Percentiles rank a stretch among this genome's conserved stretches.
Conservation (phyloP, 768 basidiomycete species). For the Psilocybe sp. region DNA sequence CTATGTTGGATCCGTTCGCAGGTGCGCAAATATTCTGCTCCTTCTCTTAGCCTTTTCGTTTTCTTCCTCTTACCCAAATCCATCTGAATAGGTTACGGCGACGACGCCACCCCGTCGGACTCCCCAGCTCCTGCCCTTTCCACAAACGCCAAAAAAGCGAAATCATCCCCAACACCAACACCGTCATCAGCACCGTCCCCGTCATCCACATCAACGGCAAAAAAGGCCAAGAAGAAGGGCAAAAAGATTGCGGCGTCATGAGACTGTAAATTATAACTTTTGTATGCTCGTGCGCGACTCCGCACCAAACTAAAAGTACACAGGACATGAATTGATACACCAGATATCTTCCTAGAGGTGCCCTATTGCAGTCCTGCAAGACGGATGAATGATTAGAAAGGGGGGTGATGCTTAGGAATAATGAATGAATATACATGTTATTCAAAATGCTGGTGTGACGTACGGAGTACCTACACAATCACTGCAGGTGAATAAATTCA, state of each 20-base stretch:
- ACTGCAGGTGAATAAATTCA: too few relatives aligned
- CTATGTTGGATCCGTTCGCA: constrained; percentile 62
- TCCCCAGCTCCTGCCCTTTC: background rate
- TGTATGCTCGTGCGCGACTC: background rate
- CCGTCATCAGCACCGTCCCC: constrained; percentile 2
- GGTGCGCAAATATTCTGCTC: constrained; percentile 41
- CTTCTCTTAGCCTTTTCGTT: background rate
- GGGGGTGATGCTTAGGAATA: too few relatives aligned
- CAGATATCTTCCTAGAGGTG: too few relatives aligned
- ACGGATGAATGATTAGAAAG: too few relatives aligned
- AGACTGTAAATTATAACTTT: background rate
- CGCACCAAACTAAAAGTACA: too few relatives aligned
- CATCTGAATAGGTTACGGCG: constrained; percentile 31
- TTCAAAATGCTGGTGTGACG: too few relatives aligned
- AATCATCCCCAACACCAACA: constrained; percentile 6
- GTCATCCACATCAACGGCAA: constrained; percentile 11
- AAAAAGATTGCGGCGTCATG: constrained; percentile 16
- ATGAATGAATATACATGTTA: too few relatives aligned
- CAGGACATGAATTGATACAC: too few relatives aligned
- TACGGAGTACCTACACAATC: too few relatives aligned
- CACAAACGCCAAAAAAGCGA: constrained; percentile 9
- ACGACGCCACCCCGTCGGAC: constrained; percentile 16
- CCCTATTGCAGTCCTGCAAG: too few relatives aligned
- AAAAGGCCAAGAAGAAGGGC: constrained; percentile 33
- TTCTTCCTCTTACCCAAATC: background rate